Percentiles rank a stretch among this genome's conserved stretches.
These are phyloP conservation scores for Oryza australiensis DNA, from an alignment of 176 grass and related monocot species.

Conservation along the genomic window DNA sequence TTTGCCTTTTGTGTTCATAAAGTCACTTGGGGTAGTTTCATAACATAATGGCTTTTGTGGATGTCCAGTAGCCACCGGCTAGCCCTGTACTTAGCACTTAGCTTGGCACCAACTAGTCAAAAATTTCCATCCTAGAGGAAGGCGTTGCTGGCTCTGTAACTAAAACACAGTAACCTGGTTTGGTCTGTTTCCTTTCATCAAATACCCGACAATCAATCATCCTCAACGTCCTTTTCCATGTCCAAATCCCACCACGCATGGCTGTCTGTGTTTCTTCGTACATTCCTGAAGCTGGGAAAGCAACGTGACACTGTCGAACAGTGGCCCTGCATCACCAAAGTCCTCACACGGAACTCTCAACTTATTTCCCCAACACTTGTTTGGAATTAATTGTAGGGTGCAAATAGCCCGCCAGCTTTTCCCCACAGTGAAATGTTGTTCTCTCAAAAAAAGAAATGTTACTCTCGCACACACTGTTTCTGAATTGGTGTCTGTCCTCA, in stretches of 20 bases:
- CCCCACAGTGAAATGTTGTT: slow-evolving; percentile 17
- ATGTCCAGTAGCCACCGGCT: slow-evolving; percentile 18
- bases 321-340: slow-evolving; percentile 30
- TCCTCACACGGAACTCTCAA: slow-evolving; percentile 16
- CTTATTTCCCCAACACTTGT: slow-evolving; percentile 11
- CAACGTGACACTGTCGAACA: slow-evolving; percentile 26
- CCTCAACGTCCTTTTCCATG: slow-evolving; percentile 32
- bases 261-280: slow-evolving; percentile 33
- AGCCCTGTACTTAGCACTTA: slow-evolving; percentile 18
- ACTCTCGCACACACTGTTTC: not conserved
- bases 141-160: not conserved
- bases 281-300: slow-evolving; percentile 35
- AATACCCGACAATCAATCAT: slow-evolving; percentile 30
- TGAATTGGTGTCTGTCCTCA: slow-evolving; percentile 13
- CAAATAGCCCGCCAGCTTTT: slow-evolving; percentile 1
- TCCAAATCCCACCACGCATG: slow-evolving; percentile 48
- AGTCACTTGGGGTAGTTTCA: slow-evolving; percentile 22
- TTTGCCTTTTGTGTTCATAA: slow-evolving; percentile 33
- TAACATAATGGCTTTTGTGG: slow-evolving; percentile 20
- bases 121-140: slow-evolving; percentile 1
- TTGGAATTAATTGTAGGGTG: slow-evolving; percentile 11
- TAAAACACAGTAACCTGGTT: not conserved
- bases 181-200: not conserved
- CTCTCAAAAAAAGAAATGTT: slow-evolving; percentile 11
- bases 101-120: not conserved